phyloP scores from a whole-genome alignment of 2,329 filamentous ascomycete genomes.

The Helminthosporium solani region DNA sequence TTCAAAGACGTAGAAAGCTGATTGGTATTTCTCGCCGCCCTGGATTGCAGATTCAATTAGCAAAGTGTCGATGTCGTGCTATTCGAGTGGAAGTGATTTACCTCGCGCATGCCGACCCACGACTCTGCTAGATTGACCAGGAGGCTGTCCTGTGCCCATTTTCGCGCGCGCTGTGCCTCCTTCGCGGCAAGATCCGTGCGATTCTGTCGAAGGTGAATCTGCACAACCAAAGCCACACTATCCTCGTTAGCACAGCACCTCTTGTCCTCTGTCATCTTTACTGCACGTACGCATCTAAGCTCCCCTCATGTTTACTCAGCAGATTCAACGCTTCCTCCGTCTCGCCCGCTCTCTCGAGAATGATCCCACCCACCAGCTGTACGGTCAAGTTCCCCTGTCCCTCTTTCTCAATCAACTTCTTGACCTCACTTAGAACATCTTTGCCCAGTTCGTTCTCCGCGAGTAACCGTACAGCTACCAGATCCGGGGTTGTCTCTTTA shows the following conservation, averaged over 20 bases:
- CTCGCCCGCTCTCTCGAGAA: constrained; percentile 77
- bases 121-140: constrained; percentile 93
- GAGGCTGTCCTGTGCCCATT: constrained; percentile 93
- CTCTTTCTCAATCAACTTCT: constrained; percentile 66
- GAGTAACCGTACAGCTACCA: constrained; percentile 74
- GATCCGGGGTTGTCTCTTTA: constrained; percentile 65
- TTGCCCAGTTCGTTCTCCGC: constrained; percentile 60
- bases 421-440: constrained; percentile 57
- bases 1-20: constrained; percentile 96
- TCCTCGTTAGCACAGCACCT: neutral
- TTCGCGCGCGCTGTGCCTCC: constrained; percentile 80
- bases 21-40: constrained; percentile 95
- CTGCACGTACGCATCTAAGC: constrained; percentile 64
- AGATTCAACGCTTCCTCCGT: constrained; percentile 82
- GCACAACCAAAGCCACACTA: constrained; percentile 82
- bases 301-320: constrained; percentile 81
- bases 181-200: constrained; percentile 86
- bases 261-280: neutral
- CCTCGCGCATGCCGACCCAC: constrained; percentile 87
- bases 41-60: constrained; percentile 43
- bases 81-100: constrained; percentile 48
- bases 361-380: constrained; percentile 77
- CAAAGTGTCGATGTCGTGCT: neutral
- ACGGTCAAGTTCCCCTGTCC: constrained; percentile 72
- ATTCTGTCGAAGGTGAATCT: constrained; percentile 91